phyloP scores from a whole-genome alignment of 331 rosid species.

The Pyrus hybrid region DNA sequence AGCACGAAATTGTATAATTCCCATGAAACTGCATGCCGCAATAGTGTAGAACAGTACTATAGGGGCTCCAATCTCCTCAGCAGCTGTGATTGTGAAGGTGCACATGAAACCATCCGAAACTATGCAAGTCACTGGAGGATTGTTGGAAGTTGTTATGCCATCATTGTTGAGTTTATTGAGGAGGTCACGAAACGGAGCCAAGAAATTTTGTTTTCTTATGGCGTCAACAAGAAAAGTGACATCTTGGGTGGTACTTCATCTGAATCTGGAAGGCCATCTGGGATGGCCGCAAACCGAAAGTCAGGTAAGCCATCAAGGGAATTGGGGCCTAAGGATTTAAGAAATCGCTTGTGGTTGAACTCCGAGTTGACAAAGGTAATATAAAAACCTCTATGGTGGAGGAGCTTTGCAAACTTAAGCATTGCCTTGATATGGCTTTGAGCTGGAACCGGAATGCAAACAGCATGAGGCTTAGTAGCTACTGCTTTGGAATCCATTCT shows the following conservation, averaged over 20 bases:
- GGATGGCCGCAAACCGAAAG: conserved; percentile 16
- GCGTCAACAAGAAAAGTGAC: not conserved
- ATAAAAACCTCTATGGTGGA: conserved; percentile 21
- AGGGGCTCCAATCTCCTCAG: conserved; percentile 10
- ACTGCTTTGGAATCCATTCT: not conserved
- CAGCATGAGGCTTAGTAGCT: conserved; percentile 9
- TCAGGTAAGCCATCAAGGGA: conserved; percentile 2
- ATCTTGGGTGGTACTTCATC: conserved; percentile 5
- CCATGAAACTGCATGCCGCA: conserved; percentile 11
- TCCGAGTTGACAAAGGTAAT: conserved; percentile 26
- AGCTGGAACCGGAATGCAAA: conserved; percentile 1
- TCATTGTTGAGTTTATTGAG: not conserved
- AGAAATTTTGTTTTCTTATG: not conserved
- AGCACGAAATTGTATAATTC: not conserved
- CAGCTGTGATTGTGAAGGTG: not conserved
- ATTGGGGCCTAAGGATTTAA: conserved; percentile 1
- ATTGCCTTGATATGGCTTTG: conserved; percentile 23
- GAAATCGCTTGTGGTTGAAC: conserved; percentile 17
- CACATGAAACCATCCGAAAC: conserved; percentile 14
- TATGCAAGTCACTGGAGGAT: conserved; percentile 8
- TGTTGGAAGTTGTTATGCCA: not conserved
- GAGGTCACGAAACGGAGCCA: conserved; percentile 4
- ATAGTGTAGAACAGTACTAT: not conserved
- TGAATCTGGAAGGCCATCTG: conserved; percentile 7
- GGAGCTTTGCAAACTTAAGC: conserved; percentile 21